Percentiles rank a stretch among this genome's conserved stretches.
Evolutionary conservation across 2,329 filamentous ascomycete species (phyloP).

Genomic region (Penicillium sp.): DNA sequence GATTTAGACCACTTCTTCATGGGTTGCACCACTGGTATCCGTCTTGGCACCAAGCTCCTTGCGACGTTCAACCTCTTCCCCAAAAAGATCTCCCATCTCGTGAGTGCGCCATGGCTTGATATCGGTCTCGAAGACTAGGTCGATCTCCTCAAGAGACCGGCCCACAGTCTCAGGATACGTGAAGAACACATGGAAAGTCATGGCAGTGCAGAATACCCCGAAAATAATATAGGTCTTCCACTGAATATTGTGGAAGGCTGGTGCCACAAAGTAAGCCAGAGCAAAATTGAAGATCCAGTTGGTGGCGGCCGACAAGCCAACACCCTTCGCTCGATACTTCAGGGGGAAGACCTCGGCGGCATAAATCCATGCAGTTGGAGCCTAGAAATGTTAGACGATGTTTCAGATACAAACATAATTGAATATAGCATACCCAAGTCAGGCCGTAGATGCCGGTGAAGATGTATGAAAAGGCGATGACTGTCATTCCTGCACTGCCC

Average conservation of each 20-base stretch:
- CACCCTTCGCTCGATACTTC: constrained; percentile 64
- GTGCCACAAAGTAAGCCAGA: constrained; percentile 56
- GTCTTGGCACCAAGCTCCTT: constrained; percentile 5
- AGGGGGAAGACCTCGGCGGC: constrained; percentile 64
- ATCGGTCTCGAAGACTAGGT: constrained; percentile 60
- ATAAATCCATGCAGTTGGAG: constrained; percentile 58
- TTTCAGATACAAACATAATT: not conserved
- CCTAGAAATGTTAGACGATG: constrained; percentile 35
- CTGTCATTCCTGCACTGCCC: constrained; percentile 54
- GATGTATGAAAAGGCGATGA: constrained; percentile 65
- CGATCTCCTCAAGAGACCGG: constrained; percentile 73
- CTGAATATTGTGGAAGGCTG: constrained; percentile 58
- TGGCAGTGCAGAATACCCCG: constrained; percentile 67
- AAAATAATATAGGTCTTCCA: constrained; percentile 74
- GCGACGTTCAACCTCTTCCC: constrained; percentile 27
- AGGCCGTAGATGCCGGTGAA: constrained; percentile 39
- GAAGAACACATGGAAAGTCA: constrained; percentile 68
- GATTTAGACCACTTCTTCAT: constrained; percentile 22
- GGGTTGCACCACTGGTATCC: constrained; percentile 7
- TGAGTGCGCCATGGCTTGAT: constrained; percentile 35
- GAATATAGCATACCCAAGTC: constrained; percentile 43
- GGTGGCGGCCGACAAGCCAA: constrained; percentile 59
- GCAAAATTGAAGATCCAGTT: constrained; percentile 65
- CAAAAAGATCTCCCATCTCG: constrained; percentile 26
- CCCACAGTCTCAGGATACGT: constrained; percentile 68